Percentiles rank a stretch among this genome's conserved stretches.
Conservation (phyloP, 2,329 filamentous ascomycete species). For the Ophiosphaerella herpotricha region DNA sequence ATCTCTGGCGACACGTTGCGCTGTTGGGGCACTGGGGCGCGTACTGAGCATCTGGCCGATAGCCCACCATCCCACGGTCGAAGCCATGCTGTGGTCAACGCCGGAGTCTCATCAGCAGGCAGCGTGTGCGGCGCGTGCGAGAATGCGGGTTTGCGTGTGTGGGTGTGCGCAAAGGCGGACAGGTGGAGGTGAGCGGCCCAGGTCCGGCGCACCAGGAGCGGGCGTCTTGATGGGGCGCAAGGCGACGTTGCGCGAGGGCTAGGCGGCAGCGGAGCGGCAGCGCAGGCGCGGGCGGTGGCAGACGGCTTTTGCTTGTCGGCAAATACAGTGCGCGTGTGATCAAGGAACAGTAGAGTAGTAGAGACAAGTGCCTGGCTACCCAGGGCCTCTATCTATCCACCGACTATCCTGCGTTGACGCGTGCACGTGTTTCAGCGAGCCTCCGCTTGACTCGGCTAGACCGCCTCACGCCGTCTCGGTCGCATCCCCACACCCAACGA, state of each 20-base stretch:
- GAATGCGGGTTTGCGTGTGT: slow-evolving; percentile 1
- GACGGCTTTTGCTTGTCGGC: too few relatives aligned
- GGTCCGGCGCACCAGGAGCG: slow-evolving; percentile 17
- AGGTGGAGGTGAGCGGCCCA: slow-evolving; percentile 20
- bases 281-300: not conserved
- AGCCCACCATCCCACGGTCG: slow-evolving; percentile 43
- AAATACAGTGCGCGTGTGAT: not conserved
- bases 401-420: not conserved
- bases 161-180: slow-evolving; percentile 2
- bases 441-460: not conserved
- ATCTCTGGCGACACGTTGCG: too few relatives aligned
- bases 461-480: too few relatives aligned
- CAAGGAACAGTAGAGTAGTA: not conserved
- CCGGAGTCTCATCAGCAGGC: slow-evolving; percentile 32
- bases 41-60: slow-evolving; percentile 47
- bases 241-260: slow-evolving; percentile 28
- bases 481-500: not conserved
- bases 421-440: slow-evolving; percentile 9
- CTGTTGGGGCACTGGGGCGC: slow-evolving; percentile 13
- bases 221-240: slow-evolving; percentile 8
- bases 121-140: slow-evolving; percentile 8
- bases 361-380: too few relatives aligned
- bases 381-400: too few relatives aligned
- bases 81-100: slow-evolving; percentile 45
- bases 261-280: slow-evolving; percentile 3